phyloP scores from a whole-genome alignment of 305 asterid genomes.

The Caryopteris hybrid region DNA sequence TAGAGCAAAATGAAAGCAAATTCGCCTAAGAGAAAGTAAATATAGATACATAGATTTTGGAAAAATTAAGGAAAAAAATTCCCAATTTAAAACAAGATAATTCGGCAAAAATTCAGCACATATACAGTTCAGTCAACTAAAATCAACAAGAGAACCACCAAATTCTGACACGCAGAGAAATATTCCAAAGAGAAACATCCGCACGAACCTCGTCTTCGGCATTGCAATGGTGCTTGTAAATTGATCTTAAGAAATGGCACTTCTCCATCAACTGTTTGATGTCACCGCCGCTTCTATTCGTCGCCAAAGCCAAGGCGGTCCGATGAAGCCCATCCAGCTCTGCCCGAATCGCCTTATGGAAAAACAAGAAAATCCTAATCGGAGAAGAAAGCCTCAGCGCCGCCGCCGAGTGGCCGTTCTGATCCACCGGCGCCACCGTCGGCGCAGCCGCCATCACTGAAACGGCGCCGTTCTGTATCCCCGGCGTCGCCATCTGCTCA shows the following conservation, averaged over 20 bases:
- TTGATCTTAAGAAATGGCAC: slow-evolving; percentile 75
- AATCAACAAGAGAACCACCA: slow-evolving; percentile 1
- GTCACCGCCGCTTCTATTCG: slow-evolving; percentile 52
- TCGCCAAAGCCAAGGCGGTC: slow-evolving; percentile 74
- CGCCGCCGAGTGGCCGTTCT: slow-evolving; percentile 44
- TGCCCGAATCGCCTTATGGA: slow-evolving; percentile 81
- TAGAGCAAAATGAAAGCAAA: background rate
- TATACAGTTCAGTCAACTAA: slow-evolving; percentile 6
- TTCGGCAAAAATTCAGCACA: background rate
- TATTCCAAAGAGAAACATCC: background rate
- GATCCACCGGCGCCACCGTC: slow-evolving; percentile 45
- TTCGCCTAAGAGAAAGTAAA: background rate
- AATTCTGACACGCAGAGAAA: background rate
- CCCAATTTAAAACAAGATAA: slow-evolving; percentile 3
- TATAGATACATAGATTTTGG: slow-evolving; percentile 1
- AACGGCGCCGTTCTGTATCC: slow-evolving; percentile 56
- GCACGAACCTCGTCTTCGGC: slow-evolving; percentile 92
- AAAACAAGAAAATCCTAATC: slow-evolving; percentile 70
- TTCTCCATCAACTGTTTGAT: slow-evolving; percentile 61
- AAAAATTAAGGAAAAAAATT: background rate
- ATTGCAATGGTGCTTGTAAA: slow-evolving; percentile 94
- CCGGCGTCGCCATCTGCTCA: slow-evolving; percentile 53
- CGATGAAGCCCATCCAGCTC: slow-evolving; percentile 81
- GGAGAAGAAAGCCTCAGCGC: slow-evolving; percentile 66
- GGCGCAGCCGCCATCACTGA: slow-evolving; percentile 44